A percentile compares a stretch with the other conserved stretches of the same genome.
Evolutionary conservation across 768 basidiomycete genomes (phyloP).

Genomic region (Sutorius australiensis): DNA sequence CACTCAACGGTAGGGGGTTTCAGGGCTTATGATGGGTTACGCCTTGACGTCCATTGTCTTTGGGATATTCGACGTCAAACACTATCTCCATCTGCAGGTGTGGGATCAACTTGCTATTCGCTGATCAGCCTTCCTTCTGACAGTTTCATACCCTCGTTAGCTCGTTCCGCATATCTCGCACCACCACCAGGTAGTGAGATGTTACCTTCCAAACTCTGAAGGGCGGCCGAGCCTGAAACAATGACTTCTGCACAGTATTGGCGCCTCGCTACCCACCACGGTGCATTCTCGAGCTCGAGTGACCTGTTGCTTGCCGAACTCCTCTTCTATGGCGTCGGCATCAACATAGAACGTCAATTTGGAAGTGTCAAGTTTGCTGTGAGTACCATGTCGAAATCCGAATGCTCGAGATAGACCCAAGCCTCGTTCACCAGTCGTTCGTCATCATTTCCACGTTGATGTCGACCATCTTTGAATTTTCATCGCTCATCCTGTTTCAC

Average conservation of each 20-base stretch:
- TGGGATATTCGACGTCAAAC: conserved; percentile 82
- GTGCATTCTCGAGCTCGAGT: conserved; percentile 80
- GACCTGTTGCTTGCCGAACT: conserved; percentile 78
- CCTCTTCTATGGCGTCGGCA: conserved; percentile 64
- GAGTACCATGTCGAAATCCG: conserved; percentile 24
- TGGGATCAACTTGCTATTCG: conserved; percentile 13
- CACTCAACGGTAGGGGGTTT: conserved; percentile 1
- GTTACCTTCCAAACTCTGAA: conserved; percentile 5
- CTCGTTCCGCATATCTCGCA: conserved; percentile 87
- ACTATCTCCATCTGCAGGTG: conserved; percentile 84
- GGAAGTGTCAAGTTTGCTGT: conserved; percentile 88
- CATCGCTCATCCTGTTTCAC: conserved; percentile 61
- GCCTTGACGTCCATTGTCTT: conserved; percentile 70
- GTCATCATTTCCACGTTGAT: conserved; percentile 62
- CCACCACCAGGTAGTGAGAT: conserved; percentile 69
- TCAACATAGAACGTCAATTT: conserved; percentile 79
- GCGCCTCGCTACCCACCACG: conserved; percentile 70
- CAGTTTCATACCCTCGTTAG: conserved; percentile 34
- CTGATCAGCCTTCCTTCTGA: conserved; percentile 3
- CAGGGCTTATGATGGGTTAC: conserved; percentile 74
- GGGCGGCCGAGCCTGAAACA: conserved; percentile 33
- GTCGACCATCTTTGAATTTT: conserved; percentile 65
- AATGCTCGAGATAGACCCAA: conserved; percentile 2
- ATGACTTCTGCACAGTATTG: conserved; percentile 61
- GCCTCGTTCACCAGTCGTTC: conserved; percentile 58